Percentiles rank a stretch among this genome's conserved stretches.
These are phyloP conservation scores for Umbelopsis sp. DNA, from an alignment of 371 early-diverging fungal genomes.

Conservation along the genomic window DNA sequence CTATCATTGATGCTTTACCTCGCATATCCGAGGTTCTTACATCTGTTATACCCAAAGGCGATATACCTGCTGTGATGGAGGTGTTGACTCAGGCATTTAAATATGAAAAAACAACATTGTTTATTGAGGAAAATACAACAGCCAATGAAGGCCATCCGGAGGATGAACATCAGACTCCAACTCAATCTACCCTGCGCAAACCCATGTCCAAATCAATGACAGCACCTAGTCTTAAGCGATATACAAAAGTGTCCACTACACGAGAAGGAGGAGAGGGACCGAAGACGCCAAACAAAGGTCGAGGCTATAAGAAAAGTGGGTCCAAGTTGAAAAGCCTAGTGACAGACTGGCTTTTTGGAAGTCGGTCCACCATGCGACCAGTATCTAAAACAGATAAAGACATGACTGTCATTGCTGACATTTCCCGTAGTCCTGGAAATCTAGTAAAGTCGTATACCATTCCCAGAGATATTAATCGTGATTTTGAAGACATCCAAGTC, in stretches of 20 bases:
- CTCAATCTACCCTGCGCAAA: neutral
- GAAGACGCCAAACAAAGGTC: neutral
- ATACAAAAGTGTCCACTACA: neutral
- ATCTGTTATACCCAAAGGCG: constrained; percentile 1
- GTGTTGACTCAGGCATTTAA: constrained; percentile 1
- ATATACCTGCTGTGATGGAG: neutral
- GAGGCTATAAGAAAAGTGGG: neutral
- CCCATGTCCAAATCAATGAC: constrained; percentile 8
- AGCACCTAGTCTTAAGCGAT: neutral
- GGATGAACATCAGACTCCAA: neutral
- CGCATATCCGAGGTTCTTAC: neutral
- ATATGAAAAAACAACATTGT: neutral
- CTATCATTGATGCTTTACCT: neutral
- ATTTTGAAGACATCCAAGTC: no score
- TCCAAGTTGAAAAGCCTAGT: neutral
- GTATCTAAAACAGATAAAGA: neutral
- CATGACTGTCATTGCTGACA: no score
- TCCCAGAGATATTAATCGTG: no score
- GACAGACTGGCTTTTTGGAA: neutral
- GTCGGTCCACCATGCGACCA: neutral
- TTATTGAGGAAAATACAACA: neutral
- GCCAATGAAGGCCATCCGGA: neutral
- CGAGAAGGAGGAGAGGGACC: neutral
- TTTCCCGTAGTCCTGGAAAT: no score
- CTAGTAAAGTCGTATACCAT: no score